phyloP scores from a whole-genome alignment of 148 eudicot species.

The Rhododendron mucronatum region DNA sequence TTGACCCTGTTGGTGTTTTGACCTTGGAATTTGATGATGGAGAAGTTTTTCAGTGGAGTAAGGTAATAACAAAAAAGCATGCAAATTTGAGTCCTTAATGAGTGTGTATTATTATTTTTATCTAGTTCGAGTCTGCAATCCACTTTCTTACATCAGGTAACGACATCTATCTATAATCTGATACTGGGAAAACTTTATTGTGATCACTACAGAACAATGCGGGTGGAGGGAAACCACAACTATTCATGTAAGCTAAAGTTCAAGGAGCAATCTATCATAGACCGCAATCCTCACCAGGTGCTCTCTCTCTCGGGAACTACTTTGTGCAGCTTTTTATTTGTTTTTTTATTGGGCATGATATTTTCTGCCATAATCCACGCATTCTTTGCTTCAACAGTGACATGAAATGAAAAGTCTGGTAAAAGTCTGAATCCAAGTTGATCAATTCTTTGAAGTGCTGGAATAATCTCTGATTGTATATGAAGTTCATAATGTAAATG shows the following conservation, averaged over 20 bases:
- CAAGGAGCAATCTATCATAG: slow-evolving; percentile 90
- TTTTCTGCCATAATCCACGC: no score
- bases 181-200: slow-evolving; percentile 83
- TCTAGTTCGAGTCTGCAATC: background rate
- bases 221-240: slow-evolving; percentile 61
- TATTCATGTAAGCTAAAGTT: slow-evolving; percentile 75
- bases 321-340: no score
- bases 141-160: slow-evolving; percentile 44
- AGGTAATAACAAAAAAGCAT: slow-evolving; percentile 35
- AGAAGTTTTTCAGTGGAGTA: slow-evolving; percentile 90
- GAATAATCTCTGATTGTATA: no score
- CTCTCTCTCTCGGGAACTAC: background rate
- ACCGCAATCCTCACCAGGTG: slow-evolving; percentile 92
- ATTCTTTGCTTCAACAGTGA: no score
- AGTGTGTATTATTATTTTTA: background rate
- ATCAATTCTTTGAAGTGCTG: no score
- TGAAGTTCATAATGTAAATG: no score
- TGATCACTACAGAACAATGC: slow-evolving; percentile 94
- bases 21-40: slow-evolving; percentile 87
- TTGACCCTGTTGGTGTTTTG: slow-evolving; percentile 82
- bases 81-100: background rate
- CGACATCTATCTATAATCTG: slow-evolving; percentile 87
- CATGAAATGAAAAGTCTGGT: no score
- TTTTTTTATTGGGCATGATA: no score
- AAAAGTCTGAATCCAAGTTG: no score